Conservation (phyloP, 805 yeast species). For the Sungouiozyma ichnusensis region DNA sequence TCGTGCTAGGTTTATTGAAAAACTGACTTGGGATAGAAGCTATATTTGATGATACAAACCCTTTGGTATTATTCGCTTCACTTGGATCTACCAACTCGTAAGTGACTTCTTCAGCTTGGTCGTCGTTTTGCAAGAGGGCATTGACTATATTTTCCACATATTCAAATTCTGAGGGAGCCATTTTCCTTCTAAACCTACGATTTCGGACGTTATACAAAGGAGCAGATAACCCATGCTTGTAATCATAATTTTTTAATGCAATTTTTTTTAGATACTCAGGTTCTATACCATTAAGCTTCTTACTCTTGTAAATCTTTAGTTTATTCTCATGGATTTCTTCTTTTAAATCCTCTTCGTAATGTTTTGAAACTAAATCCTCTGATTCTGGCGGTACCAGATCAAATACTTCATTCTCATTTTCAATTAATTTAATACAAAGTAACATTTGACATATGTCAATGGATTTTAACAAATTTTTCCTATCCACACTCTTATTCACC, state of each 20-base stretch:
- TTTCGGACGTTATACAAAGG: conserved; percentile 66
- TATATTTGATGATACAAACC: conserved; percentile 12
- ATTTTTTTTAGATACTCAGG: conserved; percentile 18
- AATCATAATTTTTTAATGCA: conserved; percentile 25
- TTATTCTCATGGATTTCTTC: conserved; percentile 21
- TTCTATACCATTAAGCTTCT: conserved; percentile 22
- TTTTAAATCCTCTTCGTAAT: conserved; percentile 16
- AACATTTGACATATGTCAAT: conserved; percentile 81
- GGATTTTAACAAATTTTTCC: conserved; percentile 76
- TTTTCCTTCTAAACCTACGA: conserved; percentile 59
- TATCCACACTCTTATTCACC: conserved; percentile 76
- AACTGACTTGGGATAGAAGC: not conserved
- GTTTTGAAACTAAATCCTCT: conserved; percentile 29
- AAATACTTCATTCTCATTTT: conserved; percentile 38
- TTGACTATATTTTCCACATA: conserved; percentile 72
- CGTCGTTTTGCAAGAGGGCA: conserved; percentile 63
- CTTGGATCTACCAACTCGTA: conserved; percentile 64
- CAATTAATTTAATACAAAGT: conserved; percentile 51
- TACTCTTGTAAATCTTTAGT: conserved; percentile 17
- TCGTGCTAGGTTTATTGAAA: not conserved
- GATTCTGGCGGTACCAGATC: conserved; percentile 33
- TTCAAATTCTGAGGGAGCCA: conserved; percentile 61
- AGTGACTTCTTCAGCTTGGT: conserved; percentile 68
- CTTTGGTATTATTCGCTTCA: conserved; percentile 20
- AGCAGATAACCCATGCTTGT: conserved; percentile 73